Evolutionary conservation across 2,329 filamentous ascomycete species (phyloP).

Genomic region (Pseudogymnoascus sp.): DNA sequence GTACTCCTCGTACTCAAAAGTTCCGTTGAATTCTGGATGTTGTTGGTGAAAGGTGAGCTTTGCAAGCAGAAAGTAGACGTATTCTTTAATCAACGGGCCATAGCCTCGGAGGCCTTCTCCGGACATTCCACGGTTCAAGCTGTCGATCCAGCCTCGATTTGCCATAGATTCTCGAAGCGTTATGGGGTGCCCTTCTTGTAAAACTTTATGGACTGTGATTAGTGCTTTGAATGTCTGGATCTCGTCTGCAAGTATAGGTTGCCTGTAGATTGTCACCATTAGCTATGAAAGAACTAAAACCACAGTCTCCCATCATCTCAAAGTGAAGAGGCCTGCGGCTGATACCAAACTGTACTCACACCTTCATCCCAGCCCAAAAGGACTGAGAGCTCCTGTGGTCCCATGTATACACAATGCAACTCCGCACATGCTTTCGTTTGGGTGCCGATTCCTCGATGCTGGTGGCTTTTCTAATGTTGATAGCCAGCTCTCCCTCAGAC

Average conservation of each 20-base stretch:
- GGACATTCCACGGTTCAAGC: conserved; percentile 71
- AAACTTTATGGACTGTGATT: conserved; percentile 93
- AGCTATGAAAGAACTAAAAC: conserved; percentile 8
- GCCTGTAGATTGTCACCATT: conserved; percentile 43
- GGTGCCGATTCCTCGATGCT: conserved; percentile 60
- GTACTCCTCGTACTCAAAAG: conserved; percentile 98
- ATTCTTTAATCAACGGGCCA: conserved; percentile 87
- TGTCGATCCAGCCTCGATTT: conserved; percentile 87
- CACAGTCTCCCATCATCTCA: neutral
- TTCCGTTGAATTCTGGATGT: conserved; percentile 96
- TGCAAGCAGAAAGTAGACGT: conserved; percentile 88
- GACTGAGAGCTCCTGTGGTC: conserved; percentile 92
- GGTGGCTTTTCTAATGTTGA: conserved; percentile 65
- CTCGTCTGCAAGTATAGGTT: conserved; percentile 97
- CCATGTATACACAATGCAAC: conserved; percentile 98
- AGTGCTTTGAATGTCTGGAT: conserved; percentile 98
- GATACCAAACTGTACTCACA: conserved; percentile 49
- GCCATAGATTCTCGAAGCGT: conserved; percentile 82
- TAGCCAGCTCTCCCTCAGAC: conserved; percentile 60
- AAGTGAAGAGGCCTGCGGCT: neutral
- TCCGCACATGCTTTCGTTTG: conserved; percentile 89
- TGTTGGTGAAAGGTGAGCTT: conserved; percentile 96
- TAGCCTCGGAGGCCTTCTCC: conserved; percentile 87
- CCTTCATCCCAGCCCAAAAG: conserved; percentile 98
- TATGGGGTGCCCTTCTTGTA: conserved; percentile 90